These are phyloP conservation scores for Wallemia mellicola DNA, from an alignment of 1,284 basidiomycete genomes.

Conservation along the genomic window DNA sequence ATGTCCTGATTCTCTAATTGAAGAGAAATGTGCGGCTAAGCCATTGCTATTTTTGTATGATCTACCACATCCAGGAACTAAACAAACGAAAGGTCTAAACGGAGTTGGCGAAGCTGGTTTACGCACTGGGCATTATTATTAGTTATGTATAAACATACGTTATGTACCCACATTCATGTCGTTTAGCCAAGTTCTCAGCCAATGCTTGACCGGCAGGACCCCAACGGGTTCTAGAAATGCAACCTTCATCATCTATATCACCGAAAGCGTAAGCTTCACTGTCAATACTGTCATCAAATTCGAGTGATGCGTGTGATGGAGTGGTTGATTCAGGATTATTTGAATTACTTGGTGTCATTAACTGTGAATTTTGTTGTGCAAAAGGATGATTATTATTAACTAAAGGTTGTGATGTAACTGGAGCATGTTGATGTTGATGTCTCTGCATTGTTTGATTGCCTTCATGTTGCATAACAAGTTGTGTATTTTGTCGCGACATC, in stretches of 20 bases:
- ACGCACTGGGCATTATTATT: neutral
- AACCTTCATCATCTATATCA: neutral
- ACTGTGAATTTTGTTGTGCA: neutral
- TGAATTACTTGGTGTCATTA: neutral
- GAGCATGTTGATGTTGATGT: too few relatives aligned
- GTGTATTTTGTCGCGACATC: neutral
- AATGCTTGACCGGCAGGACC: neutral
- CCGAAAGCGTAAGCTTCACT: neutral
- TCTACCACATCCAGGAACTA: neutral
- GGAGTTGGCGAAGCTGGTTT: neutral
- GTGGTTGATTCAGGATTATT: neutral
- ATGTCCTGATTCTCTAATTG: neutral
- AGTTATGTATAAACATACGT: neutral
- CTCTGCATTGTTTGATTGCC: too few relatives aligned
- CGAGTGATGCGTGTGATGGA: neutral
- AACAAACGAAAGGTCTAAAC: neutral
- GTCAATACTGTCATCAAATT: neutral
- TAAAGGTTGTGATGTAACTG: too few relatives aligned
- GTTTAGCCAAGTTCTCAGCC: neutral
- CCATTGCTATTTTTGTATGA: conserved; percentile 1
- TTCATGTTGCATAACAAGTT: too few relatives aligned
- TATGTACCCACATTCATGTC: neutral
- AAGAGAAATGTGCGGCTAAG: neutral
- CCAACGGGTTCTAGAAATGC: neutral
- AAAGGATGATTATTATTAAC: neutral